Percentiles rank a stretch among this genome's conserved stretches.
Evolutionary conservation across 2,329 filamentous ascomycete species (phyloP).

Genomic region (Cercospora brassicicola): DNA sequence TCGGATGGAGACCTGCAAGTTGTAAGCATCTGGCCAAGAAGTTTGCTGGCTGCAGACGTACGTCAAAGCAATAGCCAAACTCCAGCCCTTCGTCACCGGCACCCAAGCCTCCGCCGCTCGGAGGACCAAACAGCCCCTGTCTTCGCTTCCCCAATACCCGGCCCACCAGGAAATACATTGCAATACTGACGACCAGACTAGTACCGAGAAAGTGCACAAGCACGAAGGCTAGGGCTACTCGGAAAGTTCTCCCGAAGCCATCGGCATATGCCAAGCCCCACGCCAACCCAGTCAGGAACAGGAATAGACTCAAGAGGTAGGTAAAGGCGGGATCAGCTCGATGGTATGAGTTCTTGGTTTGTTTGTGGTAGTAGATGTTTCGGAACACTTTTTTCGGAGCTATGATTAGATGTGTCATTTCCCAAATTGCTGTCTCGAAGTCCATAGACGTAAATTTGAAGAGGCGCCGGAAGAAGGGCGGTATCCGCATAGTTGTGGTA

Average conservation of each 20-base stretch:
- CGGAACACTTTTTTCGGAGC: slow-evolving; percentile 70
- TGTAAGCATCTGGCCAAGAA: slow-evolving; percentile 45
- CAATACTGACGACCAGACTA: slow-evolving; percentile 59
- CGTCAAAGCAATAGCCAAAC: slow-evolving; percentile 72
- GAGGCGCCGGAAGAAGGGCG: slow-evolving; percentile 66
- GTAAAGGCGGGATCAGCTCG: slow-evolving; percentile 69
- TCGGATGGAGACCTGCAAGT: slow-evolving; percentile 51
- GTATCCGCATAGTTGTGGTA: slow-evolving; percentile 55
- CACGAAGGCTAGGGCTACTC: slow-evolving; percentile 51
- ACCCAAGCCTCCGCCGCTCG: slow-evolving; percentile 34
- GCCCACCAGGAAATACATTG: slow-evolving; percentile 65
- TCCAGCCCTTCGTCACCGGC: slow-evolving; percentile 57
- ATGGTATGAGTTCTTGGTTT: slow-evolving; percentile 71
- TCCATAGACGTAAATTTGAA: slow-evolving; percentile 75
- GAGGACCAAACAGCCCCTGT: slow-evolving; percentile 60
- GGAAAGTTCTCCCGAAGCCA: slow-evolving; percentile 46
- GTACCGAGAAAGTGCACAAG: slow-evolving; percentile 62
- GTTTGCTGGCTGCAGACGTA: slow-evolving; percentile 34
- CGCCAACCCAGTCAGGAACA: slow-evolving; percentile 52
- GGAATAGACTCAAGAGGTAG: slow-evolving; percentile 67
- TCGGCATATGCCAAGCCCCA: slow-evolving; percentile 61
- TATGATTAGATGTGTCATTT: slow-evolving; percentile 68
- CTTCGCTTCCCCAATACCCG: slow-evolving; percentile 59
- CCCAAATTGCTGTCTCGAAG: slow-evolving; percentile 71
- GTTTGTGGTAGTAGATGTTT: slow-evolving; percentile 66